Evolutionary conservation across 306 rosid species (phyloP).

Genomic region (Quercus engelmannii): DNA sequence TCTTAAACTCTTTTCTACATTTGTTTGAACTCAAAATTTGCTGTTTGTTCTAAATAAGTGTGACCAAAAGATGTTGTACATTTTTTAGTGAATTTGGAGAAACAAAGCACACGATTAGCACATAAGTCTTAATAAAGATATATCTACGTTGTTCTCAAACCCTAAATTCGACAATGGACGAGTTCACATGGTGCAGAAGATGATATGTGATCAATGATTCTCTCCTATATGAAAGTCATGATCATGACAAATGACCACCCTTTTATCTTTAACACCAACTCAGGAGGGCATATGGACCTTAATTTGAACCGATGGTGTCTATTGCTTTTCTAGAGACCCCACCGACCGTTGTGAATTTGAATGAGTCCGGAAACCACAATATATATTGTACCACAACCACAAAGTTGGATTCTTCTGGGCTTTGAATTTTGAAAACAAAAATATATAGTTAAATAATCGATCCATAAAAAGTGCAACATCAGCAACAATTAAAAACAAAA

Average conservation of each 20-base stretch:
- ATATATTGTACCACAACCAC: neutral
- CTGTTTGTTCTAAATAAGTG: no score
- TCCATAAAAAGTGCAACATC: neutral
- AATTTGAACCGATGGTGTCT: neutral
- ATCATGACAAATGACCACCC: neutral
- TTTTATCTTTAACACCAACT: neutral
- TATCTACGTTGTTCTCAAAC: neutral
- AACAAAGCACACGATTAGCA: no score
- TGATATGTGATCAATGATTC: neutral
- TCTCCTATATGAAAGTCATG: neutral
- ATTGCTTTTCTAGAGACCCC: neutral
- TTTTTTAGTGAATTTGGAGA: no score
- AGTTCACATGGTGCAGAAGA: neutral
- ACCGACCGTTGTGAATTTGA: neutral
- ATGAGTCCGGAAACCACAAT: neutral
- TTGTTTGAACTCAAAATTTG: no score
- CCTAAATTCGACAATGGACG: neutral
- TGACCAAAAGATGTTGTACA: no score
- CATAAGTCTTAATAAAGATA: no score
- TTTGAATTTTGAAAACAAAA: neutral
- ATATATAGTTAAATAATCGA: neutral
- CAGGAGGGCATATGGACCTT: neutral
- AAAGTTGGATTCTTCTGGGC: neutral
- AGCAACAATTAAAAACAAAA: neutral
- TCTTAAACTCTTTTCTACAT: no score